Evolutionary conservation across 148 eudicot species (phyloP).

Genomic region (Amaranthus hypochondriacus): DNA sequence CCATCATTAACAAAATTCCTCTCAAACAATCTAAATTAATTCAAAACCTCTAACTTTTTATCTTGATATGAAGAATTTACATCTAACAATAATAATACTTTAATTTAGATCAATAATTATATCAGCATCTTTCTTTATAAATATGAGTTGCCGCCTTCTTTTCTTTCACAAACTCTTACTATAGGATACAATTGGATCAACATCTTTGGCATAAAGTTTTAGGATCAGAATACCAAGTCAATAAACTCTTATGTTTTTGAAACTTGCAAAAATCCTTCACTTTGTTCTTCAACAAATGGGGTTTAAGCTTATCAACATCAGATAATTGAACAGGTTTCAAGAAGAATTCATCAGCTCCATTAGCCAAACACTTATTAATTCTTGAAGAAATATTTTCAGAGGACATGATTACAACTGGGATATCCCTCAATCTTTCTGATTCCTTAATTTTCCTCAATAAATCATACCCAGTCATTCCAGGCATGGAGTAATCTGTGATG

Average conservation of each 20-base stretch:
- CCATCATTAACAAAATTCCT: slow-evolving; percentile 2
- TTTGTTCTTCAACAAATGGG: slow-evolving; percentile 35
- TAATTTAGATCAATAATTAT: background rate
- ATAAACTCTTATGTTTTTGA: slow-evolving; percentile 19
- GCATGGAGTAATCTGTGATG: slow-evolving; percentile 13
- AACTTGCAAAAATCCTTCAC: slow-evolving; percentile 24
- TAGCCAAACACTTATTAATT: slow-evolving; percentile 54
- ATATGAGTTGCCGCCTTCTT: too few relatives aligned
- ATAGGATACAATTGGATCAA: background rate
- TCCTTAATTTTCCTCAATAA: slow-evolving; percentile 29
- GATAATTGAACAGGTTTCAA: slow-evolving; percentile 55
- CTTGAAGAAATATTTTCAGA: slow-evolving; percentile 64
- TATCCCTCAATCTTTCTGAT: slow-evolving; percentile 38
- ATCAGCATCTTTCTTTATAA: too few relatives aligned
- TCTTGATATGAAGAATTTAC: background rate
- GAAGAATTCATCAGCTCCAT: slow-evolving; percentile 63
- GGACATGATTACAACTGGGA: slow-evolving; percentile 72
- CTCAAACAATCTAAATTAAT: slow-evolving; percentile 4
- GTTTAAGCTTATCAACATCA: slow-evolving; percentile 56
- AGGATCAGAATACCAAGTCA: slow-evolving; percentile 20
- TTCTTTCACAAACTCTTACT: background rate
- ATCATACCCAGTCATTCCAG: slow-evolving; percentile 32
- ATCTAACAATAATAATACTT: background rate
- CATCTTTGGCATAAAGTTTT: slow-evolving; percentile 13
- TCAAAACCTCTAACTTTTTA: background rate